These are phyloP conservation scores for Xylaria longipes DNA, from an alignment of 495 filamentous ascomycete genomes.

Conservation along the genomic window DNA sequence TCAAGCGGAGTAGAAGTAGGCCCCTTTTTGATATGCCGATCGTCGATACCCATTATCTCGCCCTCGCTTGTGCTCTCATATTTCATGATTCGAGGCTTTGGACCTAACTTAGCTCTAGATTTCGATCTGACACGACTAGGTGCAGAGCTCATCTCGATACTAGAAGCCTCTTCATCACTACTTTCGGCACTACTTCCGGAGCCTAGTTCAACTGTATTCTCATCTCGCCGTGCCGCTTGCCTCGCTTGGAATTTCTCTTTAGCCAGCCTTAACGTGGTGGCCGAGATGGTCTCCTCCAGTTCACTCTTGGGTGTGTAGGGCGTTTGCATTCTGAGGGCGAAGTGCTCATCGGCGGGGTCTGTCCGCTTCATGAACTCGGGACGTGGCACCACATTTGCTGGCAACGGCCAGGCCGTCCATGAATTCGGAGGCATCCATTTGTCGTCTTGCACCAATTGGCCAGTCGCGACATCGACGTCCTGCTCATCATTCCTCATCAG, in stretches of 20 bases:
- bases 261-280: constrained; percentile 64
- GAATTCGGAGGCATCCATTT: constrained; percentile 55
- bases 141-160: neutral
- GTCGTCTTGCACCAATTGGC: constrained; percentile 29
- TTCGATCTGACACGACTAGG: neutral
- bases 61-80: constrained; percentile 31
- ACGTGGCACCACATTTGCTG: constrained; percentile 64
- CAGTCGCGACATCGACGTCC: constrained; percentile 34
- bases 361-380: constrained; percentile 42
- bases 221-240: constrained; percentile 18
- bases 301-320: constrained; percentile 58
- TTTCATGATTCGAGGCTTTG: constrained; percentile 21
- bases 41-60: constrained; percentile 32
- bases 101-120: constrained; percentile 17
- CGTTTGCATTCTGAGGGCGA: constrained; percentile 52
- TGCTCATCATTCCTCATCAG: constrained; percentile 20
- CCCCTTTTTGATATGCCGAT: constrained; percentile 14
- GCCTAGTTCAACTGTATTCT: neutral
- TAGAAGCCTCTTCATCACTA: constrained; percentile 5
- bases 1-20: constrained; percentile 15
- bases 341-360: constrained; percentile 53
- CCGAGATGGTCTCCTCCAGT: constrained; percentile 72
- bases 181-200: neutral
- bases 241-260: constrained; percentile 63
- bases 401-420: constrained; percentile 85